These are phyloP conservation scores for Juglanconis oblonga DNA, from an alignment of 2,329 filamentous ascomycete genomes.

Conservation along the genomic window DNA sequence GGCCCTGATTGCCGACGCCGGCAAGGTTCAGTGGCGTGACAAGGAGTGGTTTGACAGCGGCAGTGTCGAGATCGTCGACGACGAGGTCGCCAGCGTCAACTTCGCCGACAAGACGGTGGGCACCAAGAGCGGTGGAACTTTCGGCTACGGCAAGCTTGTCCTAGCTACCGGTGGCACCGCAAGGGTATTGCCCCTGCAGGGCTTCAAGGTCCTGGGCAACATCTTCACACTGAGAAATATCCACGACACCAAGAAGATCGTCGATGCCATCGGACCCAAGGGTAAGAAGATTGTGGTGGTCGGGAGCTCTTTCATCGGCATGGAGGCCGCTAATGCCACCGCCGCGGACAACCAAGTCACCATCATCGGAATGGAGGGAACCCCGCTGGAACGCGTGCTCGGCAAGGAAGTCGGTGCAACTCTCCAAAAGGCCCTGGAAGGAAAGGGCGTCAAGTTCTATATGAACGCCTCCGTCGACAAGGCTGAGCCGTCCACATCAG, in stretches of 20 bases:
- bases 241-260: constrained; percentile 74
- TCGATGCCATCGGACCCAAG: constrained; percentile 74
- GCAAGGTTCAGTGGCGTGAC: constrained; percentile 75
- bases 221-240: constrained; percentile 81
- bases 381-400: constrained; percentile 82
- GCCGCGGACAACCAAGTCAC: constrained; percentile 78
- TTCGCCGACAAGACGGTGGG: constrained; percentile 70
- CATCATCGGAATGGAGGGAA: constrained; percentile 83
- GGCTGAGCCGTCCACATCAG: constrained; percentile 66
- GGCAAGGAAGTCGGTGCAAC: constrained; percentile 77
- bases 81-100: constrained; percentile 71
- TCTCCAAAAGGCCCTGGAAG: constrained; percentile 76
- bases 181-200: constrained; percentile 71
- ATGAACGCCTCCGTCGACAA: constrained; percentile 79
- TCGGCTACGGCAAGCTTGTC: constrained; percentile 82
- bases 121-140: constrained; percentile 70
- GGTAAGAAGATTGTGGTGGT: constrained; percentile 91
- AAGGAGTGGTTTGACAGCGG: constrained; percentile 71
- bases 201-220: constrained; percentile 82
- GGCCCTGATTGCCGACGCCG: constrained; percentile 76
- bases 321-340: constrained; percentile 90
- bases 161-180: constrained; percentile 84
- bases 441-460: constrained; percentile 85
- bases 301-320: constrained; percentile 94
- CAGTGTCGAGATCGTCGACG: constrained; percentile 55